Percentiles rank a stretch among this genome's conserved stretches.
Evolutionary conservation across 1,284 basidiomycete genomes (phyloP).

Genomic region (Cutaneotrichosporon cavernicola): DNA sequence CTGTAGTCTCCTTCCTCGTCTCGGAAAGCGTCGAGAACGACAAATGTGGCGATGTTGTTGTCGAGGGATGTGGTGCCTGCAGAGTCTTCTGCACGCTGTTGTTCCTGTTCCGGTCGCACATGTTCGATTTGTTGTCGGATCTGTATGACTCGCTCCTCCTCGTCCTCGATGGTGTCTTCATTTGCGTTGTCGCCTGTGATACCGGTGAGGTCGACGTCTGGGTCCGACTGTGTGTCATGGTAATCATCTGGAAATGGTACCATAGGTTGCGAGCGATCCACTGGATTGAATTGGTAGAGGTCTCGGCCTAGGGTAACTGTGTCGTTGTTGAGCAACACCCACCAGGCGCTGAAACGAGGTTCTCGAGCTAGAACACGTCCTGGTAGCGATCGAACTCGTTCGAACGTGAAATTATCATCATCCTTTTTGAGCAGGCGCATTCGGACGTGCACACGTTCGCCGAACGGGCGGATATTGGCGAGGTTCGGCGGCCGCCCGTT

Average conservation of each 20-base stretch:
- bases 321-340: neutral
- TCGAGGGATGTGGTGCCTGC: neutral
- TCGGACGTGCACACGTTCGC: neutral
- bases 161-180: neutral
- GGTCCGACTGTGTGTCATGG: neutral
- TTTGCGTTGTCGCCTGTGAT: neutral
- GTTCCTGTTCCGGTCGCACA: neutral
- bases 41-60: neutral
- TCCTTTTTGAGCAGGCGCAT: neutral
- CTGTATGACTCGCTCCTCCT: neutral
- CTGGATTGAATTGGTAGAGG: neutral
- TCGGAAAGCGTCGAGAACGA: neutral
- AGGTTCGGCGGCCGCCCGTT: slow-evolving; percentile 6
- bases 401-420: neutral
- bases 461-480: slow-evolving; percentile 6
- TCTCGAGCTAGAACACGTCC: neutral
- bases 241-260: neutral
- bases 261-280: neutral
- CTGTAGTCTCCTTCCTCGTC: neutral
- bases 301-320: neutral
- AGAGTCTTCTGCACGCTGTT: neutral
- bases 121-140: neutral
- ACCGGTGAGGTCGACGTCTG: neutral
- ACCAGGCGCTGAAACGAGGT: neutral
- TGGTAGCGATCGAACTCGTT: neutral